phyloP scores from a whole-genome alignment of 306 rosid genomes.

The Quercus mongolica region DNA sequence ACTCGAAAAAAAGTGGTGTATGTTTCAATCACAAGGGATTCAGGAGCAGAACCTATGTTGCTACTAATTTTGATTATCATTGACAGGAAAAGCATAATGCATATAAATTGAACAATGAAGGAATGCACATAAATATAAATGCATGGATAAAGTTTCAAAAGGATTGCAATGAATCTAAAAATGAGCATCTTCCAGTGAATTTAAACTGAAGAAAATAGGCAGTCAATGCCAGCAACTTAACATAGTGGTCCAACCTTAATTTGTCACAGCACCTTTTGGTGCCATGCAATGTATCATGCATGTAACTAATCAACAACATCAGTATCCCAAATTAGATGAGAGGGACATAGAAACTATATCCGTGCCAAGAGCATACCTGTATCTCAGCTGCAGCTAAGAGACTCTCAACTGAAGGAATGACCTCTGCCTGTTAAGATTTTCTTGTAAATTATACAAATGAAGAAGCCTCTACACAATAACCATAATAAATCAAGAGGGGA shows the following conservation, averaged over 20 bases:
- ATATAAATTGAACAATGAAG: not conserved
- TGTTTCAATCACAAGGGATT: not conserved
- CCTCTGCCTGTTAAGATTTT: constrained; percentile 65
- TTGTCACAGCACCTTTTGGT: not conserved
- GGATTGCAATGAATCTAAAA: not conserved
- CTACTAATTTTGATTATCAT: not conserved
- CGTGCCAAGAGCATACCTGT: constrained; percentile 49
- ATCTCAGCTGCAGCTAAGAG: constrained; percentile 75
- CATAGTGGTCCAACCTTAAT: not conserved
- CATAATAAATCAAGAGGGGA: constrained; percentile 1
- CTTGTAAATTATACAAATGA: constrained; percentile 16
- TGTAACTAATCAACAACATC: not conserved
- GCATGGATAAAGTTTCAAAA: not conserved
- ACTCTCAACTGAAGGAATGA: constrained; percentile 79
- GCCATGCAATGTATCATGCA: not conserved
- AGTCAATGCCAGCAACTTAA: not conserved
- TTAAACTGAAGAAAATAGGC: not conserved
- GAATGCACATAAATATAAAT: not conserved
- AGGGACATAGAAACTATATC: constrained; percentile 8
- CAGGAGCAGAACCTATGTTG: not conserved
- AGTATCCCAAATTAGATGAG: constrained; percentile 12
- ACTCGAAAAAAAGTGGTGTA: not conserved
- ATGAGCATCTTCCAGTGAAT: not conserved
- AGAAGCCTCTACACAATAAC: constrained; percentile 6
- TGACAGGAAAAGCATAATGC: not conserved